Conservation (phyloP, 305 asterid species). For the Solanum hybrid region DNA sequence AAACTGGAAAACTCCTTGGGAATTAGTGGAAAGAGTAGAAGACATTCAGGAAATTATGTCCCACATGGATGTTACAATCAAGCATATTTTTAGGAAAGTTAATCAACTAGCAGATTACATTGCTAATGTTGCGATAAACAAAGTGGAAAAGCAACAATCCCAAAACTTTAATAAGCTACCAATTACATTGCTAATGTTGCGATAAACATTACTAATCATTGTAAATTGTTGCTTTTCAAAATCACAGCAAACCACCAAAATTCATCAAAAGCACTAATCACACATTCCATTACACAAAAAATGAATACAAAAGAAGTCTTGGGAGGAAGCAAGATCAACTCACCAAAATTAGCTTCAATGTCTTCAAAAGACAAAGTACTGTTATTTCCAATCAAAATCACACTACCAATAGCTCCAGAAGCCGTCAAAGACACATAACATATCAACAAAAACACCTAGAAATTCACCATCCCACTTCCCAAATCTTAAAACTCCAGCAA, state of each 20-base stretch:
- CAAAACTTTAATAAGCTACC: no score
- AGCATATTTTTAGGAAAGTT: no score
- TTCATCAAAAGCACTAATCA: background rate
- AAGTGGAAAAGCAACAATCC: no score
- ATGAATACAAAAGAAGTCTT: background rate
- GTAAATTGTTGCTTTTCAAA: no score
- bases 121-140: no score
- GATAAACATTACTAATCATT: no score
- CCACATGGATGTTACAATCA: no score
- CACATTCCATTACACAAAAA: background rate
- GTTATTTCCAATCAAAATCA: slow-evolving; percentile 53
- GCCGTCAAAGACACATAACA: slow-evolving; percentile 34
- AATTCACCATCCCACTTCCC: slow-evolving; percentile 34
- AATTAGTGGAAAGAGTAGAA: no score
- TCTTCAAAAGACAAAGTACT: slow-evolving; percentile 49
- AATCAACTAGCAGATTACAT: no score
- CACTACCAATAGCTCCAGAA: slow-evolving; percentile 34
- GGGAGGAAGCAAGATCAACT: slow-evolving; percentile 15
- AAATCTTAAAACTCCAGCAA: background rate
- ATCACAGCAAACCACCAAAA: slow-evolving; percentile 4
- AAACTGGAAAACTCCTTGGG: no score
- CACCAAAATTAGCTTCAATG: slow-evolving; percentile 87
- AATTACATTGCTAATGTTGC: no score
- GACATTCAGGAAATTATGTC: no score
- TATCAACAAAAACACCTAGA: slow-evolving; percentile 29